These are phyloP conservation scores for Ciborinia camelliae DNA, from an alignment of 2,329 filamentous ascomycete genomes.

Conservation along the genomic window DNA sequence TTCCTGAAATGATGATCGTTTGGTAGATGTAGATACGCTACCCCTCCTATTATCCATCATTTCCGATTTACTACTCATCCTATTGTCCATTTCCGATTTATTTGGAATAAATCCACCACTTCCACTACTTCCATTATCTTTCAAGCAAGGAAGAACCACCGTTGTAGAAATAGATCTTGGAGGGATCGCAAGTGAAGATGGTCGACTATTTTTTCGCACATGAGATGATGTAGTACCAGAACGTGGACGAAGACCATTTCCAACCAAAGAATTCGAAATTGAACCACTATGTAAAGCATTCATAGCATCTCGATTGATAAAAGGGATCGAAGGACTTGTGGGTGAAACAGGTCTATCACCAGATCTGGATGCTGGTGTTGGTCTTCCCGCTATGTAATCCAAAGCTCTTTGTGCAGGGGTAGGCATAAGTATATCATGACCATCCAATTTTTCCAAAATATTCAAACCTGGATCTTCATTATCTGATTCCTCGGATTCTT, in stretches of 20 bases:
- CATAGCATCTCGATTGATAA: conserved; percentile 35
- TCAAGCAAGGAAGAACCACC: conserved; percentile 24
- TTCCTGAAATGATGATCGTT: conserved; percentile 59
- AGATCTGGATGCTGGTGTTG: conserved; percentile 19
- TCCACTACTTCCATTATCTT: conserved; percentile 23
- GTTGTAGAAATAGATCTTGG: conserved; percentile 33
- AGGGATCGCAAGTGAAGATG: conserved; percentile 33
- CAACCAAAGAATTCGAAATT: not conserved
- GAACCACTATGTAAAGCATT: conserved; percentile 31
- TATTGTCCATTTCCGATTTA: conserved; percentile 40
- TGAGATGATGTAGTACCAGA: conserved; percentile 29
- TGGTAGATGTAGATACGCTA: conserved; percentile 51
- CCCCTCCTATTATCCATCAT: conserved; percentile 52
- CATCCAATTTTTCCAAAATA: conserved; percentile 31
- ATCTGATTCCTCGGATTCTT: conserved; percentile 42
- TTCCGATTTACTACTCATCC: conserved; percentile 44
- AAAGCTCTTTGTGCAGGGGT: conserved; percentile 37
- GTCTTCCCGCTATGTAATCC: conserved; percentile 37
- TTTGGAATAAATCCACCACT: conserved; percentile 23
- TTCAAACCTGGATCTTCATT: conserved; percentile 38
- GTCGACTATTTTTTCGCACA: conserved; percentile 25
- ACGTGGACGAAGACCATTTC: conserved; percentile 28
- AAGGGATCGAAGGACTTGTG: conserved; percentile 30
- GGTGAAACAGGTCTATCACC: conserved; percentile 29
- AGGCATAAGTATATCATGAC: conserved; percentile 31